Conservation (phyloP, 2,329 filamentous ascomycete species). For the Hortaea sp. region DNA sequence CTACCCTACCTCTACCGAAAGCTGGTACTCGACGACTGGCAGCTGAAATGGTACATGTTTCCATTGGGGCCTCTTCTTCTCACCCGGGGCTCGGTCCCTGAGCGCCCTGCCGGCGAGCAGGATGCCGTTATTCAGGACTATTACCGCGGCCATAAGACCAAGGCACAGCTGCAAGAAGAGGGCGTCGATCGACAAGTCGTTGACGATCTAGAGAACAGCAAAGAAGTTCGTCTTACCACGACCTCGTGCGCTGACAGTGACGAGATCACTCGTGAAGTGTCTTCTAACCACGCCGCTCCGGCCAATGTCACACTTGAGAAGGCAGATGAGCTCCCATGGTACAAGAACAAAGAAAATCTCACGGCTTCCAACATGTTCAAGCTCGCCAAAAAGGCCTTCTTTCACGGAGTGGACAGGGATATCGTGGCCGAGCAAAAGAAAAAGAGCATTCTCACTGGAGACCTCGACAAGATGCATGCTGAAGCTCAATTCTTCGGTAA, state of each 20-base stretch:
- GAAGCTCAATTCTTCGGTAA: too few species aligned
- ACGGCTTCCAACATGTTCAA: conserved; percentile 4
- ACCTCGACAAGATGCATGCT: too few species aligned
- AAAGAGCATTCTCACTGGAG: too few species aligned
- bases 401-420: conserved; percentile 14
- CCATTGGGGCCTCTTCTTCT: conserved; percentile 31
- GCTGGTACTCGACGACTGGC: conserved; percentile 43
- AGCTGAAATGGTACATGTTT: conserved; percentile 46
- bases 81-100: conserved; percentile 13
- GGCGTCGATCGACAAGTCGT: background rate
- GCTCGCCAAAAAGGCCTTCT: conserved; percentile 9
- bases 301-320: background rate
- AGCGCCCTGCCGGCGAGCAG: conserved; percentile 9
- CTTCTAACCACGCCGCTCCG: background rate
- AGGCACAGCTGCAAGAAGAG: background rate
- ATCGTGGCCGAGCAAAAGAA: conserved; percentile 11
- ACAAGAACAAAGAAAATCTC: background rate
- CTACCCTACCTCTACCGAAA: conserved; percentile 50
- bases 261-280: background rate
- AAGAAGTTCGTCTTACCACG: background rate
- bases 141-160: conserved; percentile 9
- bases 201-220: conserved; percentile 2
- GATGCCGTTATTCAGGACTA: conserved; percentile 10
- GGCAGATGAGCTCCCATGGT: background rate
- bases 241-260: background rate